These are phyloP conservation scores for Dictyostelium firmibasis DNA, from an alignment of 78 protist genomes.

Conservation along the genomic window DNA sequence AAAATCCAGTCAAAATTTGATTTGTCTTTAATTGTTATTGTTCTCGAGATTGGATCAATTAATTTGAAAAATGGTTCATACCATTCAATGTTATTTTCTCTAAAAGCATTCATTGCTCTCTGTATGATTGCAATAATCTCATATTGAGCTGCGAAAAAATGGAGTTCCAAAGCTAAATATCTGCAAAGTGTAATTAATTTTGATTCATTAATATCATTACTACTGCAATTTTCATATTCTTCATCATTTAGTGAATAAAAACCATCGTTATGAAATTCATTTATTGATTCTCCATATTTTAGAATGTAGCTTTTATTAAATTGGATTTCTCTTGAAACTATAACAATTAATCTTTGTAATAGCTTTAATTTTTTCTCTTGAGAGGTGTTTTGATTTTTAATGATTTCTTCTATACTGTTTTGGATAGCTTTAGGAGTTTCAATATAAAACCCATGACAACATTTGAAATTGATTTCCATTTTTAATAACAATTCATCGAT, in stretches of 20 bases:
- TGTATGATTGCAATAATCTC: not conserved
- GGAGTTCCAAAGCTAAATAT: not conserved
- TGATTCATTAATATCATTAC: not conserved
- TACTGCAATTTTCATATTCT: not conserved
- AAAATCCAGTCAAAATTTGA: not conserved
- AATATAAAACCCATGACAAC: not conserved
- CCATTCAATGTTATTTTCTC: not conserved
- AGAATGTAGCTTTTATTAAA: not conserved
- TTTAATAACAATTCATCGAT: not conserved
- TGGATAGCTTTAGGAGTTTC: not conserved
- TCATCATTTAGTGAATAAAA: not conserved
- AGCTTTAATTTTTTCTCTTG: not conserved
- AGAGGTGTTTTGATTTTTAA: not conserved
- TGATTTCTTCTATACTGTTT: not conserved
- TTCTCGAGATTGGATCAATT: not conserved
- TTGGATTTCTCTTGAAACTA: not conserved
- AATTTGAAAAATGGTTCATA: not conserved
- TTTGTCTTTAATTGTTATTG: not conserved
- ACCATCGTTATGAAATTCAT: not conserved
- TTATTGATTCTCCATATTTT: not conserved
- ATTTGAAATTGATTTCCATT: not conserved
- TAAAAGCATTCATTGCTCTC: not conserved
- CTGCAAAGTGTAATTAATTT: not conserved
- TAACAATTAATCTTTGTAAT: not conserved
- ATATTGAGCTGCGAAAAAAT: too few relatives aligned